Percentiles rank a stretch among this genome's conserved stretches.
Conservation (phyloP, 1,139 yeast genomes). For the Protomyces macrosporus region DNA sequence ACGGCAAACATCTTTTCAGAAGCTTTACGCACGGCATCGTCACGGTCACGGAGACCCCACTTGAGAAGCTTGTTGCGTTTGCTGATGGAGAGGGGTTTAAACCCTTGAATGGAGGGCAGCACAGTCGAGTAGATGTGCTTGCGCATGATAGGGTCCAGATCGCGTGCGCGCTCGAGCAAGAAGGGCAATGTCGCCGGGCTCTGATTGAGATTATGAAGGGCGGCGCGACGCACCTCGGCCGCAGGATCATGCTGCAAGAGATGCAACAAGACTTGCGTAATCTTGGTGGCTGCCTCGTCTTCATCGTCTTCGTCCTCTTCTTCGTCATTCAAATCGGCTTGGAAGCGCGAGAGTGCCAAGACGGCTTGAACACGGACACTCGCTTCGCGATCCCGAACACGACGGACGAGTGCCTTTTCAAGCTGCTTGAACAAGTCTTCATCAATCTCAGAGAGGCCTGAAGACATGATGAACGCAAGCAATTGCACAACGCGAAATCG, state of each 20-base stretch:
- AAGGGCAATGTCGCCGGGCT: conserved; percentile 52
- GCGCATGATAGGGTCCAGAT: conserved; percentile 65
- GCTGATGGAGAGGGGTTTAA: conserved; percentile 54
- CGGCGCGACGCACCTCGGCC: conserved; percentile 86
- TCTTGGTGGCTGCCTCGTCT: conserved; percentile 40
- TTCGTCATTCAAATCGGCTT: conserved; percentile 49
- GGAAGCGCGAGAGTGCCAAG: conserved; percentile 72
- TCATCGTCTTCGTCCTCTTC: conserved; percentile 40
- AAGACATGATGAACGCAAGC: conserved; percentile 65
- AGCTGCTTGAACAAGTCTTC: conserved; percentile 64
- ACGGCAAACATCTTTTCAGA: conserved; percentile 64
- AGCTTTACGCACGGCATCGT: conserved; percentile 63
- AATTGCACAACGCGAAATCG: conserved; percentile 77
- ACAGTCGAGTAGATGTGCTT: conserved; percentile 65
- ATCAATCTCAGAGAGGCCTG: conserved; percentile 66
- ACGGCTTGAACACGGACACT: conserved; percentile 77
- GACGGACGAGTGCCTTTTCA: conserved; percentile 54
- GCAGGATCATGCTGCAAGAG: conserved; percentile 72
- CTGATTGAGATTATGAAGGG: conserved; percentile 62
- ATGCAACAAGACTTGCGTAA: conserved; percentile 47
- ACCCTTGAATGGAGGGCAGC: conserved; percentile 63
- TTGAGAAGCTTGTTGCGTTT: conserved; percentile 61
- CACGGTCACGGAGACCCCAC: conserved; percentile 89
- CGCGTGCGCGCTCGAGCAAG: conserved; percentile 77
- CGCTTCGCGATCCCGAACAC: conserved; percentile 75